Evolutionary conservation across 768 basidiomycete species (phyloP).

Genomic region (Boletus speciosus): DNA sequence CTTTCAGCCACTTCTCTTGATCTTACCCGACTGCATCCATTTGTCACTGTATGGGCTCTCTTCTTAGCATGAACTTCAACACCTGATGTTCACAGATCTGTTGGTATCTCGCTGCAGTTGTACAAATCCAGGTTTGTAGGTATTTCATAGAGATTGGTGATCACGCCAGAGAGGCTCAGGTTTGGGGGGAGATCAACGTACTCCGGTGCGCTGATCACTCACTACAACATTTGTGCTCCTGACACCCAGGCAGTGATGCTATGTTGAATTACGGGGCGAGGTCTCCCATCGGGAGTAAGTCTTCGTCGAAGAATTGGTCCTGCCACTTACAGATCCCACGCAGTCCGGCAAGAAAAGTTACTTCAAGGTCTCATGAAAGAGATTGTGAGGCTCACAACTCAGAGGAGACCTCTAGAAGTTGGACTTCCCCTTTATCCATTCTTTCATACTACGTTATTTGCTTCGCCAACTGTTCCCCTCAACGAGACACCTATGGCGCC

Average conservation of each 20-base stretch:
- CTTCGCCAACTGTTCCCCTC: slow-evolving; percentile 41
- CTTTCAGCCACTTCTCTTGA: slow-evolving; percentile 82
- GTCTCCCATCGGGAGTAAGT: slow-evolving; percentile 81
- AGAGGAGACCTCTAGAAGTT: slow-evolving; percentile 76
- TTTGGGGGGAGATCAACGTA: slow-evolving; percentile 87
- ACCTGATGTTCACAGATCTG: slow-evolving; percentile 55
- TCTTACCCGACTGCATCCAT: slow-evolving; percentile 75
- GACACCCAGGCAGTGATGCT: slow-evolving; percentile 52
- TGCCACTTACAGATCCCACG: slow-evolving; percentile 7
- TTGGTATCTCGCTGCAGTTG: slow-evolving; percentile 88
- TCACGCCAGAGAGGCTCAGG: slow-evolving; percentile 64
- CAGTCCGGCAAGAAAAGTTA: slow-evolving; percentile 80
- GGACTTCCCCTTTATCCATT: slow-evolving; percentile 80
- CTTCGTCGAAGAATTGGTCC: not conserved
- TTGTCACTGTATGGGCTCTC: slow-evolving; percentile 61
- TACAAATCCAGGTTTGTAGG: slow-evolving; percentile 83
- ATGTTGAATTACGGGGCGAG: slow-evolving; percentile 79
- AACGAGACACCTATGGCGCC: slow-evolving; percentile 30
- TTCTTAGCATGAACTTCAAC: slow-evolving; percentile 5
- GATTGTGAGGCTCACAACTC: slow-evolving; percentile 77
- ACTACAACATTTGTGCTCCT: slow-evolving; percentile 3
- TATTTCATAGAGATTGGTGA: slow-evolving; percentile 83
- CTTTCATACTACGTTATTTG: slow-evolving; percentile 63
- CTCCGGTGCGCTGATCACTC: slow-evolving; percentile 50
- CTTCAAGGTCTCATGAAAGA: slow-evolving; percentile 83